Evolutionary conservation across 2,329 filamentous ascomycete genomes (phyloP), one percentile per base, ranked within the genome.

Genomic region (Fusarium sarcochroum): DNA sequence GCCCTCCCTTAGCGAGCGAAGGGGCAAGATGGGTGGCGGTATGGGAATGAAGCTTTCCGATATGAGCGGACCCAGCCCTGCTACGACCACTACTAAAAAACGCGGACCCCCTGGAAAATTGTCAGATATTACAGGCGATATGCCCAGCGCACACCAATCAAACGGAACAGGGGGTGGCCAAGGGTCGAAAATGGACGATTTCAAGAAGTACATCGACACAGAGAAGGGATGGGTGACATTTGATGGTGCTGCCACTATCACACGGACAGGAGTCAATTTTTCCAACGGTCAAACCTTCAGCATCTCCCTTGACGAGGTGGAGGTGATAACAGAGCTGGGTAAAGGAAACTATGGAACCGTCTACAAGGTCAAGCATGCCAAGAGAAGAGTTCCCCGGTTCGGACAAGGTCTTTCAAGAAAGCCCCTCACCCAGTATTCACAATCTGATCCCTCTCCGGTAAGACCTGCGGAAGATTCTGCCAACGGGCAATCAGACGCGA

Each of bases 331-430:
- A 65, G 96, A 99, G 82, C 83, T 99, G 14, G 96, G 96, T 46
- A 99, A 98, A 80, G 96, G 96, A 40, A 99, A 99, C 78, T 99
- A 99, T 75, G 96, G 96, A 63, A 98, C 95, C 2, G 96, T 99
- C 6, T 98, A 97, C 86, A 98, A 96, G 79, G 96, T 98, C 58
- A 89, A 91, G 73, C 96, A 99, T 80, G 89, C 92, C 58, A 90
- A 93, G 75, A 86, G 85, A 14, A 80, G 81, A 50, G 79, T 83
- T 18, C 87, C 87, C 1, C 84, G 88, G 35, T 89, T 90, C 63
- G 87, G 89, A 1, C 83, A 84, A 50, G 88, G 89, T 23, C 78
- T 90, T 18, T 83, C 84, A 32, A 81, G 84, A 66, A 86, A 85
- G 72, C 68, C 79, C 4, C 59, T 78, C 3, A 79, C 80, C 21